phyloP scores from a whole-genome alignment of 2,329 filamentous ascomycete species.

The Anthostomella pinea region DNA sequence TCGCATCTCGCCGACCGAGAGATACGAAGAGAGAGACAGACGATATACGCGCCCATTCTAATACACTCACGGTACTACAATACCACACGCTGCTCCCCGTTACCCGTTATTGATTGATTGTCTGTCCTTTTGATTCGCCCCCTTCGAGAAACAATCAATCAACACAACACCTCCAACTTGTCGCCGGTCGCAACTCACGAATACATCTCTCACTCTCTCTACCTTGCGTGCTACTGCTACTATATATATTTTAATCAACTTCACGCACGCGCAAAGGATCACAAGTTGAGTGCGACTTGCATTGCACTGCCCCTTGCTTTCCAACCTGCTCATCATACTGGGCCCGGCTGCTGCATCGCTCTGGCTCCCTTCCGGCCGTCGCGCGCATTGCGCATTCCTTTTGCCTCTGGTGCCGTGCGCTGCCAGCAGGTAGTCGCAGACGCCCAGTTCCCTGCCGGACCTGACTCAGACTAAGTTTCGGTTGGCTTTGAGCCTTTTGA shows the following conservation, averaged over 20 bases:
- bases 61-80: constrained; percentile 10
- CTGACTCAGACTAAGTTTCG: constrained; percentile 35
- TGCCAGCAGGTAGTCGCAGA: too few relatives aligned
- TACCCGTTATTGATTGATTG: constrained; percentile 19
- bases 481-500: constrained; percentile 29
- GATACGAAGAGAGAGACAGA: constrained; percentile 3
- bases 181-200: constrained; percentile 24
- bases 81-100: constrained; percentile 14
- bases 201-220: constrained; percentile 11
- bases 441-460: constrained; percentile 24
- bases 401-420: constrained; percentile 13
- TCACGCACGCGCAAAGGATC: constrained; percentile 17
- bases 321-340: too few relatives aligned
- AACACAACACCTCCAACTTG: constrained; percentile 6
- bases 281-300: constrained; percentile 10
- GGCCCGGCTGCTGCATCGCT: constrained; percentile 2
- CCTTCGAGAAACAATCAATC: constrained; percentile 11
- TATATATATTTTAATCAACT: constrained; percentile 19
- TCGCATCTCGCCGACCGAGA: neutral
- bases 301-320: constrained; percentile 14
- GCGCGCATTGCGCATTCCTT: constrained; percentile 8
- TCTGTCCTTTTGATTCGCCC: constrained; percentile 14
- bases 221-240: neutral
- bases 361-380: constrained; percentile 5
- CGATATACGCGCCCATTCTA: constrained; percentile 16